phyloP scores from a whole-genome alignment of 768 basidiomycete genomes.

The Hemileccinum rubropunctum region DNA sequence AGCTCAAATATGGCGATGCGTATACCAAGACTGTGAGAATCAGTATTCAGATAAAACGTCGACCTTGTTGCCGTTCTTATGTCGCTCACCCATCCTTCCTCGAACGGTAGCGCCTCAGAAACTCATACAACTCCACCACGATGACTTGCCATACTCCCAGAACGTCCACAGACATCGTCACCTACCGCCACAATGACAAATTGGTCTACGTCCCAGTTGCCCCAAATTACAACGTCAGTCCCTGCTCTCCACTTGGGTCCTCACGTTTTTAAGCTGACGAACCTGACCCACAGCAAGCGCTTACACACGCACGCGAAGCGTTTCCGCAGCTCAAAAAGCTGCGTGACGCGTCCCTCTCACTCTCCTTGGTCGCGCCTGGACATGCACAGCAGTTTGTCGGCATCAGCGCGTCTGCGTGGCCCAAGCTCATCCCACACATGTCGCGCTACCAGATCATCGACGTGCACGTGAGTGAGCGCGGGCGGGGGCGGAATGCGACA shows the following conservation, averaged over 20 bases:
- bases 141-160: constrained; percentile 5
- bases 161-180: constrained; percentile 40
- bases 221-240: constrained; percentile 41
- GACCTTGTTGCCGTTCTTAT: neutral
- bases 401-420: constrained; percentile 55
- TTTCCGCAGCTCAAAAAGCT: constrained; percentile 41
- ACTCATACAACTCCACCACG: too few species aligned
- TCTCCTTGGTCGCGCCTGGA: constrained; percentile 38
- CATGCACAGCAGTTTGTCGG: constrained; percentile 37
- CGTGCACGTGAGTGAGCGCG: constrained; percentile 27
- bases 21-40: too few species aligned
- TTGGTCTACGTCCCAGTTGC: constrained; percentile 53
- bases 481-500: too few species aligned
- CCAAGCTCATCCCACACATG: constrained; percentile 38
- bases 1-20: too few species aligned
- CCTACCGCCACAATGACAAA: constrained; percentile 41
- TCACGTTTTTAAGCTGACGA: neutral
- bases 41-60: neutral
- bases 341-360: constrained; percentile 41
- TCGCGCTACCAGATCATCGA: constrained; percentile 49
- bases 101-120: neutral
- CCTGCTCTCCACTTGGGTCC: neutral
- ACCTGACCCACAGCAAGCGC: constrained; percentile 41
- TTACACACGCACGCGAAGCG: constrained; percentile 48
- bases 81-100: neutral